Evolutionary conservation across 768 basidiomycete genomes (phyloP), one percentile per base, ranked within the genome.

Genomic region (Mycena floridula): DNA sequence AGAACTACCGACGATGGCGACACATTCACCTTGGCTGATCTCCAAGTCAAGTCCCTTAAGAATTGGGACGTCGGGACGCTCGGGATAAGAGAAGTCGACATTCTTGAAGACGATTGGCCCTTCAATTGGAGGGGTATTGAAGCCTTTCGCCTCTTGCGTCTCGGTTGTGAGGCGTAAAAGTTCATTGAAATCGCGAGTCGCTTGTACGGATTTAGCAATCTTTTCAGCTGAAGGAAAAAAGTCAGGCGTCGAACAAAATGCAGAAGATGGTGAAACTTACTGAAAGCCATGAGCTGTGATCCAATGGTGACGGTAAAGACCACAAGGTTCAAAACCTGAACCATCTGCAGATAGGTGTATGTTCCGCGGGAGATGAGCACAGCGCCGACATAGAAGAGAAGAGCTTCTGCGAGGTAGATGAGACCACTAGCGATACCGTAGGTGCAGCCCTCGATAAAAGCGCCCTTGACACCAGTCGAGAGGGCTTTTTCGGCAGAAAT

Each of bases 271-370:
- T 15, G 22, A 25, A n/a, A 81, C 89, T 53, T 59, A 92, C 90
- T 84, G 65, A 96, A 97, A n/a, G 80, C 76, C 81, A 97, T 85
- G 49, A 94, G 72, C 58, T 90, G 88, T 18, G 86, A 81, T 0
- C 91, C 91, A 47, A 97, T 93, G 9, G 90, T 87, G 44, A 99
- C 84, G 7, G 88, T 82, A 68, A 98, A 98, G 13, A 96, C 82
- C 41, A 98, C 87, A 32, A 98, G 72, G 44, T 94, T 84, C 56
- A 95, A 79, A 21, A 89, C 87, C 63, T 94, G 80, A 25, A 95
- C 77, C 87, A 96, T 89, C 55, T 83, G 82, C 48, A 86, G 74
- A 60, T 94, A 98, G 7, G 79, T 78, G 62, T 95, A 95, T 18
- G 77, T 81, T 7, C 89, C 92, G 1, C 73, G 70, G 3, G 81